phyloP scores from a whole-genome alignment of 2,329 filamentous ascomycete genomes.

The Fusarium nurragi region DNA sequence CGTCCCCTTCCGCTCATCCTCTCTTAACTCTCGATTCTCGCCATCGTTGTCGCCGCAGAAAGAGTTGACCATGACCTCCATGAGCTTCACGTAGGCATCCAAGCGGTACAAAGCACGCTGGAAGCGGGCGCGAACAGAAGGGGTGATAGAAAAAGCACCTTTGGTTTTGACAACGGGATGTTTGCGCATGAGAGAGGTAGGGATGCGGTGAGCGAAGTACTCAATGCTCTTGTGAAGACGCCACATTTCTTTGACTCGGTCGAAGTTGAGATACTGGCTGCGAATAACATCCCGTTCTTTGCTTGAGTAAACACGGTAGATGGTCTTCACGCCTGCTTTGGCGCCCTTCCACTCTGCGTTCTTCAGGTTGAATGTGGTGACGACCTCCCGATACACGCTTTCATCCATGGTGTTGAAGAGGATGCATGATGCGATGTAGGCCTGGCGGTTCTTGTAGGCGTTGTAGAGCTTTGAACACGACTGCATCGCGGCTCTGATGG shows the following conservation, averaged over 20 bases:
- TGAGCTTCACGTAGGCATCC: not conserved
- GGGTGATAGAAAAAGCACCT: not conserved
- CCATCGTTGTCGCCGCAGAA: not conserved
- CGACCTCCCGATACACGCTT: constrained; percentile 8
- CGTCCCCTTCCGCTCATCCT: not conserved
- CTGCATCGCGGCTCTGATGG: not conserved
- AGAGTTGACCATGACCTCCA: not conserved
- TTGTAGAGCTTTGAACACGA: constrained; percentile 9
- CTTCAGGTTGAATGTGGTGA: not conserved
- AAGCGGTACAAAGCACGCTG: constrained; percentile 21
- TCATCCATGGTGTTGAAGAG: constrained; percentile 21
- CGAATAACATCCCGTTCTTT: not conserved
- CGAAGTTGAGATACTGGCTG: not conserved
- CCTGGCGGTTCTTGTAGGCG: not conserved
- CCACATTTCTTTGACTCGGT: constrained; percentile 6
- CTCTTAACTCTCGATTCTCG: not conserved
- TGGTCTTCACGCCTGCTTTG: not conserved
- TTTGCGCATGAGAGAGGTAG: not conserved
- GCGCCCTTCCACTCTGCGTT: constrained; percentile 6
- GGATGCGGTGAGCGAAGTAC: constrained; percentile 4
- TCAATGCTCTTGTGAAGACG: constrained; percentile 3
- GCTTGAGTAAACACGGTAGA: not conserved
- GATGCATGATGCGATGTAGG: constrained; percentile 4
- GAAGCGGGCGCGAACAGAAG: not conserved
- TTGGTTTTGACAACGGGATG: not conserved